A percentile compares a stretch with the other conserved stretches of the same genome.
Conservation (phyloP, 1,139 yeast species). For the Petasospora fabianii region DNA sequence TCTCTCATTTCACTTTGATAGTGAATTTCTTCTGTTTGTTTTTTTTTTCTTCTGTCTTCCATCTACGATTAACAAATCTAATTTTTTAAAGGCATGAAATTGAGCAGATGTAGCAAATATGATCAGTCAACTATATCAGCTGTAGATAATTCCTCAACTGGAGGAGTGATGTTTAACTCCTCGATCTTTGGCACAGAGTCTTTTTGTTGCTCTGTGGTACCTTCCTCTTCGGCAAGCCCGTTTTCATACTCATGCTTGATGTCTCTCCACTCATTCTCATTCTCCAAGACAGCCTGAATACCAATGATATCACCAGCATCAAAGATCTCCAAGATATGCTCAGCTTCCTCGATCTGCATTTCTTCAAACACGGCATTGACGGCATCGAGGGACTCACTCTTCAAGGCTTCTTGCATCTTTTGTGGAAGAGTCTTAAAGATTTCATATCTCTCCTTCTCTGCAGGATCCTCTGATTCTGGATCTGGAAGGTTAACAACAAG, state of each 20-base stretch:
- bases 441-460: constrained; percentile 49
- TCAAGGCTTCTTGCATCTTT: constrained; percentile 73
- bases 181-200: constrained; percentile 20
- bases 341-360: constrained; percentile 80
- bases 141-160: constrained; percentile 19
- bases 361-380: constrained; percentile 80
- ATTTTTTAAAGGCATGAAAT: neutral
- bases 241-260: constrained; percentile 42
- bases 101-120: neutral
- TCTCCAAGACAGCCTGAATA: constrained; percentile 71
- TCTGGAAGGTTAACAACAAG: constrained; percentile 71
- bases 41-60: neutral
- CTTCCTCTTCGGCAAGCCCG: constrained; percentile 5
- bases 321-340: constrained; percentile 64
- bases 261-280: constrained; percentile 62
- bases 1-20: neutral
- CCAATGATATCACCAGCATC: constrained; percentile 84
- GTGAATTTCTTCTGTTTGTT: neutral
- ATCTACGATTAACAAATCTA: neutral
- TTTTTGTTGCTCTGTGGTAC: neutral
- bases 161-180: constrained; percentile 17
- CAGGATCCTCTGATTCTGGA: constrained; percentile 40
- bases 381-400: constrained; percentile 65
- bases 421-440: constrained; percentile 55
- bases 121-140: constrained; percentile 33